Conservation (phyloP, 805 yeast species). For the Yarrowia hollandica region DNA sequence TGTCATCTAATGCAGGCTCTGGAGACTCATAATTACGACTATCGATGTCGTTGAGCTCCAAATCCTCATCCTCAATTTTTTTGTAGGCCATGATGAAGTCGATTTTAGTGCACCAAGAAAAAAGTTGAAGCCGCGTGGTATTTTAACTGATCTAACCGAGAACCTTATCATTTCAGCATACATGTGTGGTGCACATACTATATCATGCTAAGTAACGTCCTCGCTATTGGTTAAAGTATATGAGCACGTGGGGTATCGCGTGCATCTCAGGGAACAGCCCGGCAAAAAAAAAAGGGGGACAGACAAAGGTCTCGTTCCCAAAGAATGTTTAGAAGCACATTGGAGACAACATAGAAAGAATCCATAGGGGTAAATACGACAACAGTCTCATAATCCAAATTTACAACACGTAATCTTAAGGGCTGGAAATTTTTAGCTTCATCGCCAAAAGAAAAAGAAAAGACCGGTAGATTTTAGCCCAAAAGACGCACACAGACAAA, state of each 20-base stretch:
- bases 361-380: too few species aligned
- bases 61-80: not conserved
- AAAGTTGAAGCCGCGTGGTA: conserved; percentile 16
- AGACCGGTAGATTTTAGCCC: too few species aligned
- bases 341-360: too few species aligned
- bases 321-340: too few species aligned
- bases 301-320: not conserved
- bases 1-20: not conserved
- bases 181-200: not conserved
- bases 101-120: not conserved
- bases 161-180: conserved; percentile 10
- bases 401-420: too few species aligned
- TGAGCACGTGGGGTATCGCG: conserved; percentile 17
- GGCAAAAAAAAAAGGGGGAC: not conserved
- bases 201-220: conserved; percentile 3
- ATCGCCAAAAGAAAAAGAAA: too few species aligned
- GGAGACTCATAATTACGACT: not conserved
- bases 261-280: not conserved
- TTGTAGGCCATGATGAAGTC: not conserved
- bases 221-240: conserved; percentile 4
- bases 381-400: too few species aligned
- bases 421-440: too few species aligned
- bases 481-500: too few species aligned
- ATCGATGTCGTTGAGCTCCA: conserved; percentile 15
- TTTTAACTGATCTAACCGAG: conserved; percentile 26